These are phyloP conservation scores for Raffaelea ambrosiae DNA, from an alignment of 2,329 filamentous ascomycete species.

Conservation along the genomic window DNA sequence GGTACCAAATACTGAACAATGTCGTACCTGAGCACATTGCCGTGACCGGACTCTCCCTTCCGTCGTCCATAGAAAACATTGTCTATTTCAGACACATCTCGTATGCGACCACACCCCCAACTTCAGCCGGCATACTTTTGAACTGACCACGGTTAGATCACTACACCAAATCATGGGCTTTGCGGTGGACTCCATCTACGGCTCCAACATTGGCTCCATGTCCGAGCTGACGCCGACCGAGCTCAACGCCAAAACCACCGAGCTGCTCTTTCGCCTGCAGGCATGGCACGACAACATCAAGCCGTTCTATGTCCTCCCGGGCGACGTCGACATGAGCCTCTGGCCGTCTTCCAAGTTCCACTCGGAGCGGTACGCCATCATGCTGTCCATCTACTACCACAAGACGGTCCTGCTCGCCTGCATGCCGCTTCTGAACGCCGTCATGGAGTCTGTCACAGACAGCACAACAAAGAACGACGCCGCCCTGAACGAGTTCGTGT, in stretches of 20 bases:
- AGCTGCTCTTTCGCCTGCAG: conserved; percentile 8
- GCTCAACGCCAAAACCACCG: conserved; percentile 7
- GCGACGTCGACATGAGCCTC: neutral
- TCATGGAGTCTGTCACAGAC: conserved; percentile 7
- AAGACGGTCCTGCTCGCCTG: conserved; percentile 9
- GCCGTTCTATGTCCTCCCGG: conserved; percentile 5
- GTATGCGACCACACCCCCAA: too few species aligned
- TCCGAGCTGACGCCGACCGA: neutral
- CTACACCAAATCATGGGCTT: conserved; percentile 8
- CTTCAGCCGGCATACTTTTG: too few species aligned
- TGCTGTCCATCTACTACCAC: conserved; percentile 13
- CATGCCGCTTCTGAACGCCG: conserved; percentile 6
- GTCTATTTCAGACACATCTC: conserved; percentile 7
- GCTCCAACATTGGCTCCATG: conserved; percentile 9
- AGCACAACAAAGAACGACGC: neutral
- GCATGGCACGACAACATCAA: conserved; percentile 6
- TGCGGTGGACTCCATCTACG: conserved; percentile 9
- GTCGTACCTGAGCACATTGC: neutral
- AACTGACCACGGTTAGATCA: conserved; percentile 1
- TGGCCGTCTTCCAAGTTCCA: conserved; percentile 6
- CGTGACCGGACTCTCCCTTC: neutral
- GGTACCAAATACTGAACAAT: conserved; percentile 2
- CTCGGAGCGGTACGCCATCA: conserved; percentile 6
- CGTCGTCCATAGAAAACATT: conserved; percentile 1
- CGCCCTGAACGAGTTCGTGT: neutral